These are phyloP conservation scores for Glycine soja DNA, from an alignment of 306 rosid species.

Conservation along the genomic window DNA sequence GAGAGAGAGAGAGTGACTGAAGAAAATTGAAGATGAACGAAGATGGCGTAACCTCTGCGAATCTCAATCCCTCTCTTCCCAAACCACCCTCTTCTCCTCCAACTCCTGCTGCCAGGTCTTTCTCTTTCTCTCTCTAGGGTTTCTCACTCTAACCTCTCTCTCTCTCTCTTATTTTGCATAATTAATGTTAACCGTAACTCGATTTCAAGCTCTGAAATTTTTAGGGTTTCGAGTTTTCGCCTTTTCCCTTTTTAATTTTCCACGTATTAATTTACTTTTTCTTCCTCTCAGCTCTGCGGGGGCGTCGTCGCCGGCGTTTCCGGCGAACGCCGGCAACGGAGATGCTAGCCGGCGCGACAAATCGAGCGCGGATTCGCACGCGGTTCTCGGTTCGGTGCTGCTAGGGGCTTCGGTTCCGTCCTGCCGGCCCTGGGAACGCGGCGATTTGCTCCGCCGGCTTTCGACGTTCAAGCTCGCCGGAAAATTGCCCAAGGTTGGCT, in stretches of 20 bases:
- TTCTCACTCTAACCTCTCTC: background rate
- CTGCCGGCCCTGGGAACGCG: slow-evolving; percentile 95
- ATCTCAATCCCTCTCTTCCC: slow-evolving; percentile 49
- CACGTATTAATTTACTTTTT: background rate
- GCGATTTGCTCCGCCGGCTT: slow-evolving; percentile 93
- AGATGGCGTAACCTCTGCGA: slow-evolving; percentile 80
- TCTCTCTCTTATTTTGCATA: background rate
- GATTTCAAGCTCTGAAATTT: background rate
- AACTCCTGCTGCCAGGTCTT: slow-evolving; percentile 90
- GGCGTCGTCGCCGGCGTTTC: slow-evolving; percentile 86
- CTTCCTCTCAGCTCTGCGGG: slow-evolving; percentile 79
- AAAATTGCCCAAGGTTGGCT: slow-evolving; percentile 84
- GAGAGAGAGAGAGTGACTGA: background rate
- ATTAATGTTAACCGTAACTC: background rate
- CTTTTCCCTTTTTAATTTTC: background rate
- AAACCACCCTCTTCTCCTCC: slow-evolving; percentile 62
- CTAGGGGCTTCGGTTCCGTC: slow-evolving; percentile 66
- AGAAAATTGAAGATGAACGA: slow-evolving; percentile 61
- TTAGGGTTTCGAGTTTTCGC: background rate
- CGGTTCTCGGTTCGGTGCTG: slow-evolving; percentile 64
- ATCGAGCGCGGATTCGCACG: slow-evolving; percentile 76
- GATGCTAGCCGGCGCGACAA: slow-evolving; percentile 62
- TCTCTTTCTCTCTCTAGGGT: slow-evolving; percentile 38
- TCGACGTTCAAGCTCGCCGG: slow-evolving; percentile 86
- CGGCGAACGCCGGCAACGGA: slow-evolving; percentile 61